Percentiles rank a stretch among this genome's conserved stretches.
phyloP scores from a whole-genome alignment of 2,329 filamentous ascomycete genomes.

The Xylariaceae sp. region DNA sequence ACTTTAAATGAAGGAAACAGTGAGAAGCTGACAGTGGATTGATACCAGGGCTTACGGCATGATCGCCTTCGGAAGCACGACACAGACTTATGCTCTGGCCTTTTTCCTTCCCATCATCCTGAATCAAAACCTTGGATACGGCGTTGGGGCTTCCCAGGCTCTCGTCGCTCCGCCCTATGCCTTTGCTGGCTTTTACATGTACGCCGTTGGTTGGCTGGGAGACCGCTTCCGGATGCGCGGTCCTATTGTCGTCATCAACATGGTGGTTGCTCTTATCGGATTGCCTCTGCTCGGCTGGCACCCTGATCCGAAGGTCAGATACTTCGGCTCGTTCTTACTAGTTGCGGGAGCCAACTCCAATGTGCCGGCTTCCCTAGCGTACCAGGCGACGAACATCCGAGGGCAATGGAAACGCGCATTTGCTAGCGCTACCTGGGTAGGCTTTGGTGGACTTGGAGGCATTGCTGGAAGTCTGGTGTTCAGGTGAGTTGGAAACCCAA shows the following conservation, averaged over 20 bases:
- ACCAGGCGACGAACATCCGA: conserved; percentile 82
- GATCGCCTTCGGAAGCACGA: conserved; percentile 61
- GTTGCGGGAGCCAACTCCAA: conserved; percentile 74
- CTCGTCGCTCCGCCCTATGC: conserved; percentile 65
- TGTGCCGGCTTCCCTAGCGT: conserved; percentile 67
- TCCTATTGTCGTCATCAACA: conserved; percentile 60
- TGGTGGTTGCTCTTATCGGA: conserved; percentile 60
- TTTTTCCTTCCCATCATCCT: conserved; percentile 79
- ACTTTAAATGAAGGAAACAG: background rate
- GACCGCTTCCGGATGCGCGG: conserved; percentile 63
- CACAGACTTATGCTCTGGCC: conserved; percentile 67
- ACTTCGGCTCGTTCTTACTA: conserved; percentile 71
- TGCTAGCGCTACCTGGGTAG: conserved; percentile 68
- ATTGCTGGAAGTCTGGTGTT: conserved; percentile 73
- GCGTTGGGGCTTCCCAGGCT: conserved; percentile 58
- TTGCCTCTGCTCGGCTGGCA: conserved; percentile 68
- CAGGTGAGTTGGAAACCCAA: conserved; percentile 33
- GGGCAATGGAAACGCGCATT: conserved; percentile 87
- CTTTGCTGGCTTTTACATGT: conserved; percentile 60
- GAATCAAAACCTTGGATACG: conserved; percentile 56
- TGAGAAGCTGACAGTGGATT: conserved; percentile 43
- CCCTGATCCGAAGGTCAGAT: conserved; percentile 50
- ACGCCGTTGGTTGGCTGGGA: conserved; percentile 53
- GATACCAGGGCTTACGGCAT: conserved; percentile 51
- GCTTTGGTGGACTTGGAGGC: conserved; percentile 71